phyloP scores from a whole-genome alignment of 768 basidiomycete genomes.

The Termitomyces sp. region DNA sequence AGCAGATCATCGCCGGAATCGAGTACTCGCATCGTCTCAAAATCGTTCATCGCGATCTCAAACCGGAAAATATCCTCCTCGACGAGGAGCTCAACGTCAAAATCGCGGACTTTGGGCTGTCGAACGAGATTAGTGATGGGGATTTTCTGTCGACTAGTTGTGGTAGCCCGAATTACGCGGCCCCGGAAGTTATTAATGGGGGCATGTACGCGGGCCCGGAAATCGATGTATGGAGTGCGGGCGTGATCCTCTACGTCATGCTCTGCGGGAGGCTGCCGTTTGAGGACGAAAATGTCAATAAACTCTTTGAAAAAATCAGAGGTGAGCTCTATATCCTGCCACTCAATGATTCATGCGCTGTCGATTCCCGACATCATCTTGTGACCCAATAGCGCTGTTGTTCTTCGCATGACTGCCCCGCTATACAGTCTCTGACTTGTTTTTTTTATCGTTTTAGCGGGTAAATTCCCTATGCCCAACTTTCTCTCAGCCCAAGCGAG shows the following conservation, averaged over 20 bases:
- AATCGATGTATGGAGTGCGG: slow-evolving; percentile 98
- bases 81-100: slow-evolving; percentile 88
- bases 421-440: slow-evolving; percentile 2
- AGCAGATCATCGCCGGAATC: slow-evolving; percentile 96
- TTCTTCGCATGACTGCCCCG: neutral
- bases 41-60: slow-evolving; percentile 97
- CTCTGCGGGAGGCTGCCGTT: slow-evolving; percentile 93
- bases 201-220: slow-evolving; percentile 95
- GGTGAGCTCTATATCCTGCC: slow-evolving; percentile 37
- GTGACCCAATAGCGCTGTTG: neutral
- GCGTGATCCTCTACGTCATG: slow-evolving; percentile 99
- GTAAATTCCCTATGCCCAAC: slow-evolving; percentile 79
- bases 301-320: slow-evolving; percentile 90
- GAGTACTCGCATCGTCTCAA: slow-evolving; percentile 95
- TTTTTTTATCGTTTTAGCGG: slow-evolving; percentile 44
- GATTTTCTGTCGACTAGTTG: slow-evolving; percentile 97
- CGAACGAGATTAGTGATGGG: slow-evolving; percentile 93
- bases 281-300: slow-evolving; percentile 94
- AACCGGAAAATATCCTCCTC: slow-evolving; percentile 92
- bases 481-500: slow-evolving; percentile 75
- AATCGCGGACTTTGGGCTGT: slow-evolving; percentile 98
- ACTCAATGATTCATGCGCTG: neutral
- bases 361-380: neutral
- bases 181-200: slow-evolving; percentile 95
- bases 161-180: slow-evolving; percentile 97